These are phyloP conservation scores for Barnettozyma hawaiiensis DNA, from an alignment of 1,139 yeast genomes.

Conservation along the genomic window DNA sequence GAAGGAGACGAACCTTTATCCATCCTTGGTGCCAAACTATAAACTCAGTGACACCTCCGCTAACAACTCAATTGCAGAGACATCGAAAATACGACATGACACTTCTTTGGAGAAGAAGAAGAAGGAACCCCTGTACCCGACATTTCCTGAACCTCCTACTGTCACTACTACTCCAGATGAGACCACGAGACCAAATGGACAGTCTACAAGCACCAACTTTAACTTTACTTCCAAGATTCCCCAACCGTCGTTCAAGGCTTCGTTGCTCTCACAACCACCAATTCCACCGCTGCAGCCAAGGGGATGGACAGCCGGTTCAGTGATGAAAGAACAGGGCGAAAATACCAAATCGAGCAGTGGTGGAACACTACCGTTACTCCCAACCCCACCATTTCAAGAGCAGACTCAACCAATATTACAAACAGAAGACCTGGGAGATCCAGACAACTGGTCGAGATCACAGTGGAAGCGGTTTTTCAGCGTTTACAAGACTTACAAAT, in stretches of 20 bases:
- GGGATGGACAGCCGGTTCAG: background rate
- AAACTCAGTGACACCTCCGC: slow-evolving; percentile 1
- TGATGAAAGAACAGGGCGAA: background rate
- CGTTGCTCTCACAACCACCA: background rate
- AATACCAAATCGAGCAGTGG: no score
- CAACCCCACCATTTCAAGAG: slow-evolving; percentile 2
- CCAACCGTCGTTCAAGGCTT: background rate
- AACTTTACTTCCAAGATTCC: background rate
- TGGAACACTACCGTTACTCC: background rate
- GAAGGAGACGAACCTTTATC: slow-evolving; percentile 3
- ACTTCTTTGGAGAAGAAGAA: background rate
- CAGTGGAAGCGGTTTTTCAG: slow-evolving; percentile 22
- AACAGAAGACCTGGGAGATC: slow-evolving; percentile 11
- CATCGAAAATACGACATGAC: background rate
- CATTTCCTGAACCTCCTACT: background rate
- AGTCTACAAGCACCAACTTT: slow-evolving; percentile 5
- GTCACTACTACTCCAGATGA: slow-evolving; percentile 1
- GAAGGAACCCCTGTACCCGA: slow-evolving; percentile 5
- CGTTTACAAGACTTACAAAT: slow-evolving; percentile 9
- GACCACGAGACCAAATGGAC: slow-evolving; percentile 6
- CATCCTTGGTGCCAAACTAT: slow-evolving; percentile 8
- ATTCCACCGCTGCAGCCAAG: background rate
- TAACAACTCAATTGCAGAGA: background rate
- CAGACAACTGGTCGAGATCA: slow-evolving; percentile 18
- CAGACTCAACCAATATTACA: background rate